Base-by-base conservation (phyloP, 768 basidiomycete species). In the Agaricus blazei region DNA sequence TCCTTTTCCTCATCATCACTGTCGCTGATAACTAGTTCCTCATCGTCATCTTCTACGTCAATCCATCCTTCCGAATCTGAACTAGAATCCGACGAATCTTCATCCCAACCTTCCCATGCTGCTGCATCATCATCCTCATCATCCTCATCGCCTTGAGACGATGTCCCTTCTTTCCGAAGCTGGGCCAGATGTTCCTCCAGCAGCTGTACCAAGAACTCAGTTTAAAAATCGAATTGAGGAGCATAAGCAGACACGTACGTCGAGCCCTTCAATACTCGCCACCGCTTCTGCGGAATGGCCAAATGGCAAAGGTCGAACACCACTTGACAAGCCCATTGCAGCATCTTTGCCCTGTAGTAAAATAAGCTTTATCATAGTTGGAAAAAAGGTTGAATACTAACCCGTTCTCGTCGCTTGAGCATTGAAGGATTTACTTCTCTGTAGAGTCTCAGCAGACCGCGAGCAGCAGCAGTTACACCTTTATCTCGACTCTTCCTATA, bases 401-500 rank as follows among this genome's bases (percentile, higher is more conserved):
- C 90, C 62, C 94, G 73, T 65, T 98, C 96, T 55, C 92, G 76
- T 59, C 84, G 77, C 70, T 93, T 96, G 62, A 99, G 75, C 81
- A 98, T 81, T 6, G 83, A 85, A 1, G 97, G 97, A 67, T 98
- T 97, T 56, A 96, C 90, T 63, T 98, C 95, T n/a, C 97, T 79
- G 73, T 90, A 99, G 14, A 98, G 74, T 66, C 89, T 90, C 50
- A 98, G 70, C 46, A 99, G 66, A 12, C 93, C 90, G 27, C 97
- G 77, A 2, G 92, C 87, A 44, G 90, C 93, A n/a, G 90, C 83
- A 6, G 88, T 86, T 42, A 97, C 93, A 1, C 88, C 81, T 74
- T 98, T 98, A 70, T 98, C 97, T 63, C 87, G 83, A 63, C 93
- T 95, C 75, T 97, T 98, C 66, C 87, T 79, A 68, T 99, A 99